Evolutionary conservation across 768 basidiomycete genomes (phyloP).

Genomic region (Mycena polygramma): DNA sequence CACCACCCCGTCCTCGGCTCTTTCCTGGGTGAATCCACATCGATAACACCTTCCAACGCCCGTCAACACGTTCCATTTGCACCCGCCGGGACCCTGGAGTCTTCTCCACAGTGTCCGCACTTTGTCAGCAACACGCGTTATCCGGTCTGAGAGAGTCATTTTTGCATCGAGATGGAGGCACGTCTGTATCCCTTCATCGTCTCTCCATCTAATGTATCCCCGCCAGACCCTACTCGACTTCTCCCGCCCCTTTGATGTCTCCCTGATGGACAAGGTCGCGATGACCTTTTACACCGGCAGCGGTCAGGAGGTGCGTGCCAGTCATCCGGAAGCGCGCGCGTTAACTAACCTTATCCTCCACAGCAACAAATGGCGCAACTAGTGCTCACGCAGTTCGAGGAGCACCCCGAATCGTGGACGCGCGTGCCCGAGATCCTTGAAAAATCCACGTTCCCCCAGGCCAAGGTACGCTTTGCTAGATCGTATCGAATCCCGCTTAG

Average conservation of each 20-base stretch:
- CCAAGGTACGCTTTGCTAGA: conserved; percentile 67
- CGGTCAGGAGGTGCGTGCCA: conserved; percentile 79
- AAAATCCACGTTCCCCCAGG: conserved; percentile 82
- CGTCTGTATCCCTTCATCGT: conserved; percentile 39
- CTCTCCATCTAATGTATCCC: conserved; percentile 19
- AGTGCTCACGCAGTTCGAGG: conserved; percentile 95
- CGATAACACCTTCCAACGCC: conserved; percentile 16
- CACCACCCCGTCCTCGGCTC: too few species aligned
- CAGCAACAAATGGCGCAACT: conserved; percentile 97
- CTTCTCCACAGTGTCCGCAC: not conserved
- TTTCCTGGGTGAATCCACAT: conserved; percentile 1
- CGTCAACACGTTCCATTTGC: conserved; percentile 5
- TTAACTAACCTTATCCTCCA: not conserved
- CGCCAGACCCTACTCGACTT: conserved; percentile 92
- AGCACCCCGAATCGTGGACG: conserved; percentile 98
- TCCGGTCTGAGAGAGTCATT: conserved; percentile 18
- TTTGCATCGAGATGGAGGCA: conserved; percentile 24
- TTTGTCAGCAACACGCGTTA: conserved; percentile 35
- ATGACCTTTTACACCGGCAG: conserved; percentile 90
- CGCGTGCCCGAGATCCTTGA: conserved; percentile 95
- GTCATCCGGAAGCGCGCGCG: conserved; percentile 18
- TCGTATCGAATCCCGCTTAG: not conserved
- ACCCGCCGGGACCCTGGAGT: conserved; percentile 19
- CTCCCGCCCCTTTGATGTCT: conserved; percentile 92
- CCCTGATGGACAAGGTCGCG: conserved; percentile 92